These are phyloP conservation scores for Parathielavia appendiculata DNA, from an alignment of 495 filamentous ascomycete genomes.

Conservation along the genomic window DNA sequence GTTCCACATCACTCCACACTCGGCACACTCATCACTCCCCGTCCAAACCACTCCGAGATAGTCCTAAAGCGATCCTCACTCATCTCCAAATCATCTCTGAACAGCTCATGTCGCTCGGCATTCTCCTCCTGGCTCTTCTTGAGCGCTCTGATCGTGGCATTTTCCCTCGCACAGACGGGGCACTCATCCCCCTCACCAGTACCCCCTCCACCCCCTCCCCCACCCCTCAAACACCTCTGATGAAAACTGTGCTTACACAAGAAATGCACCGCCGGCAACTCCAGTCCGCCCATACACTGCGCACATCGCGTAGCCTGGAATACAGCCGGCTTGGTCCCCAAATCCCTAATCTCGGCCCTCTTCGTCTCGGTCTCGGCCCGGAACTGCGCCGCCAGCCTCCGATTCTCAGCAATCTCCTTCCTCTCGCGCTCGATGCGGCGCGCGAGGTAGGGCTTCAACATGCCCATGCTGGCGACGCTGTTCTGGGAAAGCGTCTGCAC, in stretches of 20 bases:
- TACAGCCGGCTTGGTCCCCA: slow-evolving; percentile 73
- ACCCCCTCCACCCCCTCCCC: slow-evolving; percentile 27
- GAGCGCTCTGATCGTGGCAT: slow-evolving; percentile 81
- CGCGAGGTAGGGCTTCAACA: slow-evolving; percentile 88
- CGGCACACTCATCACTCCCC: slow-evolving; percentile 72
- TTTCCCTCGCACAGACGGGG: slow-evolving; percentile 72
- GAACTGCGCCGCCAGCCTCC: slow-evolving; percentile 76
- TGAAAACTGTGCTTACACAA: slow-evolving; percentile 96
- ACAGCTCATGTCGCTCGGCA: slow-evolving; percentile 84
- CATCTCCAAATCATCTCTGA: slow-evolving; percentile 71
- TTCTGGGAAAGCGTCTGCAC: slow-evolving; percentile 72
- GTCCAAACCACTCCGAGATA: slow-evolving; percentile 88
- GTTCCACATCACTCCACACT: slow-evolving; percentile 25
- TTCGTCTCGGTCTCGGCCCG: slow-evolving; percentile 78
- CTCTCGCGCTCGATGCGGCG: slow-evolving; percentile 84
- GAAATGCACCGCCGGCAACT: slow-evolving; percentile 89
- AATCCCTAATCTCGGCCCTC: slow-evolving; percentile 66
- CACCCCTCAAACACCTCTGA: slow-evolving; percentile 65
- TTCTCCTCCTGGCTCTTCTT: slow-evolving; percentile 81
- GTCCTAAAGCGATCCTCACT: slow-evolving; percentile 81
- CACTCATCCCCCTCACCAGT: slow-evolving; percentile 53
- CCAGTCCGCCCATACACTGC: slow-evolving; percentile 66
- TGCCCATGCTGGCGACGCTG: slow-evolving; percentile 86
- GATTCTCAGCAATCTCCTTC: slow-evolving; percentile 77
- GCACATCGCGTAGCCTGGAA: slow-evolving; percentile 87